Evolutionary conservation across 2,329 filamentous ascomycete species (phyloP).

Genomic region (Beauveria varroae): DNA sequence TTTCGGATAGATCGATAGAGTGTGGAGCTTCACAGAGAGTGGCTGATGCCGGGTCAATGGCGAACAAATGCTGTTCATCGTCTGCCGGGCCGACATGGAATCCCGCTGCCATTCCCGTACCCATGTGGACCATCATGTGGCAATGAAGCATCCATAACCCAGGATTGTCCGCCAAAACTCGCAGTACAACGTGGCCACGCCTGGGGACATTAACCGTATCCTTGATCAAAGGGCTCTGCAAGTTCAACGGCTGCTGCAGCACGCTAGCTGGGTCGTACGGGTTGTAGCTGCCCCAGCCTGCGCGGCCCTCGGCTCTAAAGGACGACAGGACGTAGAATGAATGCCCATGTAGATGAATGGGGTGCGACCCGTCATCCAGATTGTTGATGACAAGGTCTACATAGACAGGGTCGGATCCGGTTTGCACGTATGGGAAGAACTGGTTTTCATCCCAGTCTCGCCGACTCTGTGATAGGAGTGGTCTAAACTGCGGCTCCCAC

Average conservation of each 20-base stretch:
- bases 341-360: conserved; percentile 49
- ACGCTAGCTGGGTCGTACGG: conserved; percentile 15
- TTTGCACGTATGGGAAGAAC: conserved; percentile 15
- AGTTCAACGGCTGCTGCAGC: conserved; percentile 6
- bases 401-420: conserved; percentile 8
- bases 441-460: conserved; percentile 18
- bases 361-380: conserved; percentile 25
- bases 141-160: conserved; percentile 23
- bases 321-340: conserved; percentile 37
- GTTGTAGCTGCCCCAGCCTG: conserved; percentile 21
- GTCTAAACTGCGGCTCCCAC: conserved; percentile 17
- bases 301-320: conserved; percentile 14
- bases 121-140: conserved; percentile 22
- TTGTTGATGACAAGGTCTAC: conserved; percentile 26
- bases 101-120: conserved; percentile 20
- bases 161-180: conserved; percentile 18
- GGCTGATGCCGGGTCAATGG: conserved; percentile 13
- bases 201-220: conserved; percentile 34
- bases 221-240: conserved; percentile 18
- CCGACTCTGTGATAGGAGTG: conserved; percentile 16
- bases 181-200: conserved; percentile 19
- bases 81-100: conserved; percentile 18
- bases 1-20: background rate
- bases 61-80: conserved; percentile 15
- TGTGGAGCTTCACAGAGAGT: conserved; percentile 9